phyloP scores from a whole-genome alignment of 768 basidiomycete genomes.

The Trametes maxima region DNA sequence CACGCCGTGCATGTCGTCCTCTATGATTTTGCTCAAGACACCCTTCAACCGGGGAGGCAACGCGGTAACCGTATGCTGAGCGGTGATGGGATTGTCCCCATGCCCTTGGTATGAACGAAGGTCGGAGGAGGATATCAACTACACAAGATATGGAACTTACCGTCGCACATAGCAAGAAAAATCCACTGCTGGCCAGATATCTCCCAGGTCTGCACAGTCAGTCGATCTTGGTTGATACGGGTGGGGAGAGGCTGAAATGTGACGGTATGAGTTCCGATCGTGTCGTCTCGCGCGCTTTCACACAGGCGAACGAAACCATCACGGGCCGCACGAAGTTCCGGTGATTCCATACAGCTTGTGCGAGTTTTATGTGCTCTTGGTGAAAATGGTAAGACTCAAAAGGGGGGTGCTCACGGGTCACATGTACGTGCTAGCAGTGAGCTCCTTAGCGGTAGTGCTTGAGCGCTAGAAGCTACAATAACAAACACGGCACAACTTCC shows the following conservation, averaged over 20 bases:
- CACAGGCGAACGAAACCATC: neutral
- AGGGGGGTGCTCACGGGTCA: too few relatives aligned
- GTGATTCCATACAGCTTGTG: too few relatives aligned
- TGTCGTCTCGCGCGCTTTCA: neutral
- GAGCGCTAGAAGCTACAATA: too few relatives aligned
- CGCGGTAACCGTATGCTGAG: neutral
- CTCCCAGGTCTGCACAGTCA: neutral
- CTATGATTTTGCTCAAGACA: neutral
- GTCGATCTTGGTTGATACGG: neutral
- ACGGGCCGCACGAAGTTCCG: too few relatives aligned
- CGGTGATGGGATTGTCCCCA: neutral
- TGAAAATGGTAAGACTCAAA: too few relatives aligned
- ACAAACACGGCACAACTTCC: too few relatives aligned
- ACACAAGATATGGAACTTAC: neutral
- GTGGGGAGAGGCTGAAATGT: neutral
- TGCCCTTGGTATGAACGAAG: neutral
- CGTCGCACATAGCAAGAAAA: slow-evolving; percentile 1
- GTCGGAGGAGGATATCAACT: neutral
- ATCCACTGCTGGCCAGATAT: neutral
- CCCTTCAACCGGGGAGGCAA: neutral
- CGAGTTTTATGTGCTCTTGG: too few relatives aligned
- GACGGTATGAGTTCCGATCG: neutral
- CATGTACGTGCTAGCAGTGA: too few relatives aligned
- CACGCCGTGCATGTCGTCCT: neutral
- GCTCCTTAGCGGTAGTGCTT: too few relatives aligned